phyloP scores from a whole-genome alignment of 495 filamentous ascomycete species.

The Penicillium manginii region DNA sequence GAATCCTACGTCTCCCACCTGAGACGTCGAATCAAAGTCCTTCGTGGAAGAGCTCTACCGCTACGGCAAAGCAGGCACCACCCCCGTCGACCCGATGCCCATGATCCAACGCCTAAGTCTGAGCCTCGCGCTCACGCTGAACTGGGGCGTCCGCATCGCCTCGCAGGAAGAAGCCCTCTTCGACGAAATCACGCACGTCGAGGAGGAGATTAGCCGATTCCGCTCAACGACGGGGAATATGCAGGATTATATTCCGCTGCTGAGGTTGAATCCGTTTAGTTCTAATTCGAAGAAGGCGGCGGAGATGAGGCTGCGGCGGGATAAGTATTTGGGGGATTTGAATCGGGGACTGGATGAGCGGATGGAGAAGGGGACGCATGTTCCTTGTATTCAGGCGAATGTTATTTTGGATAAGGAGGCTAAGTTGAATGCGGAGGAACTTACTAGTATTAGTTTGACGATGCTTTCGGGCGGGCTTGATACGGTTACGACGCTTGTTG shows the following conservation, averaged over 20 bases:
- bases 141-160: constrained; percentile 63
- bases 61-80: constrained; percentile 55
- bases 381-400: constrained; percentile 68
- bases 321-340: constrained; percentile 59
- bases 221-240: constrained; percentile 64
- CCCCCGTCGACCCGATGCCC: constrained; percentile 60
- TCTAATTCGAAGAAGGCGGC: constrained; percentile 53
- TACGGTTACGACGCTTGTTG: constrained; percentile 63
- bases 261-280: constrained; percentile 61
- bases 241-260: constrained; percentile 66
- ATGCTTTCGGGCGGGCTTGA: constrained; percentile 67
- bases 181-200: constrained; percentile 65
- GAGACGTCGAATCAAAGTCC: constrained; percentile 61
- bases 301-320: constrained; percentile 61
- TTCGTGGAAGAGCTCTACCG: constrained; percentile 62
- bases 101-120: constrained; percentile 63
- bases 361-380: constrained; percentile 61
- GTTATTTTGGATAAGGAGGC: constrained; percentile 65
- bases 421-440: constrained; percentile 58
- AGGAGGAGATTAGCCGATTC: constrained; percentile 62
- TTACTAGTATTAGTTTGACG: constrained; percentile 65
- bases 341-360: constrained; percentile 57
- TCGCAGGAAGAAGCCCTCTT: constrained; percentile 61
- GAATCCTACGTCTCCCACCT: constrained; percentile 63
- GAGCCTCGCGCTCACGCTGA: constrained; percentile 61